Conservation (phyloP, 495 filamentous ascomycete species). For the Jackrogersella multiformis region DNA sequence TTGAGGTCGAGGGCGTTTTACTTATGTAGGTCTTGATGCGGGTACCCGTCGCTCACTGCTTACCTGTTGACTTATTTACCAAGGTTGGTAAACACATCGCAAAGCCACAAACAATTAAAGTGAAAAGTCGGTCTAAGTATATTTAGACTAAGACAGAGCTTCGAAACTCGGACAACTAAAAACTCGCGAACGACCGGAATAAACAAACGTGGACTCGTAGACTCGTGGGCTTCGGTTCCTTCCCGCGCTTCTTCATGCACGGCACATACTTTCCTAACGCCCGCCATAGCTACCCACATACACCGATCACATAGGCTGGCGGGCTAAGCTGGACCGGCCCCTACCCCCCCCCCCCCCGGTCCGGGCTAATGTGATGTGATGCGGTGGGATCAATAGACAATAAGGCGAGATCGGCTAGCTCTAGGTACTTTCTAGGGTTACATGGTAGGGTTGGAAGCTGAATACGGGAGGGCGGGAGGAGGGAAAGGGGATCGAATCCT, state of each 20-base stretch:
- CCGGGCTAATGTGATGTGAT: slow-evolving; percentile 12
- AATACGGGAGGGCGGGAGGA: not conserved
- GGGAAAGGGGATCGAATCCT: not conserved
- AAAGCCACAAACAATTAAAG: not conserved
- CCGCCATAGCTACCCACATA: too few species aligned
- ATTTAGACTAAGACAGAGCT: not conserved
- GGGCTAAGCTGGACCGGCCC: not conserved
- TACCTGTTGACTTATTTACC: not conserved
- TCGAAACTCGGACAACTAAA: not conserved
- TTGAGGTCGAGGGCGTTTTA: not conserved
- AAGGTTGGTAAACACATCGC: not conserved
- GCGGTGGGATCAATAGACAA: slow-evolving; percentile 18
- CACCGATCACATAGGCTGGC: not conserved
- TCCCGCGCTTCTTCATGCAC: slow-evolving; percentile 32
- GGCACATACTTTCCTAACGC: slow-evolving; percentile 14
- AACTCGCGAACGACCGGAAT: too few species aligned
- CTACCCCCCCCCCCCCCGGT: too few species aligned
- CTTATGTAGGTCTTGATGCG: slow-evolving; percentile 1
- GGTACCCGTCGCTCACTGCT: not conserved
- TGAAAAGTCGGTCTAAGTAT: not conserved
- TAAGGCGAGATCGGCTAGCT: too few species aligned
- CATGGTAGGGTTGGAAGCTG: not conserved
- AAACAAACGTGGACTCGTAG: too few species aligned
- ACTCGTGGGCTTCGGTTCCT: slow-evolving; percentile 34
- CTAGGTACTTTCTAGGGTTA: too few species aligned